These are phyloP conservation scores for Lentinula edodes DNA, from an alignment of 768 basidiomycete genomes.

Conservation along the genomic window DNA sequence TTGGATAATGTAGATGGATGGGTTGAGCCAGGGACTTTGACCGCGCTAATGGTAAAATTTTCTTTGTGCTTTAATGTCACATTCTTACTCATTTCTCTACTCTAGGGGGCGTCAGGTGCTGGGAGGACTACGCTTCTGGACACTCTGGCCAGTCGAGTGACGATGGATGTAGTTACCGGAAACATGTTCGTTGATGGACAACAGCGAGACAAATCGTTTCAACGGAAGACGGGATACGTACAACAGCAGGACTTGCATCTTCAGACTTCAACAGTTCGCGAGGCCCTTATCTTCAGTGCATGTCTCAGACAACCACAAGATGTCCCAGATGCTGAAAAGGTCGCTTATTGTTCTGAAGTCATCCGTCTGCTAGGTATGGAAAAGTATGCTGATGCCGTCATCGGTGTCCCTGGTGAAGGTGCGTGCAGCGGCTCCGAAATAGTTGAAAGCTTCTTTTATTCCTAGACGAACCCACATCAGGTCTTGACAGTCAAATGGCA, in stretches of 20 bases:
- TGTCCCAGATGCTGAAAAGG: constrained; percentile 34
- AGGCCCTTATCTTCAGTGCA: constrained; percentile 40
- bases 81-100: background rate
- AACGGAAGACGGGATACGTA: constrained; percentile 40
- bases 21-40: constrained; percentile 44
- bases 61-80: background rate
- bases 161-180: constrained; percentile 41
- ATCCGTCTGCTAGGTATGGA: constrained; percentile 43
- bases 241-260: constrained; percentile 46
- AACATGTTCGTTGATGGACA: constrained; percentile 36
- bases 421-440: background rate
- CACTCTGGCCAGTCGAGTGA: constrained; percentile 42
- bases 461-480: constrained; percentile 58
- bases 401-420: constrained; percentile 16
- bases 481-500: constrained; percentile 47
- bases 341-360: constrained; percentile 41
- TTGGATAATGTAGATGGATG: constrained; percentile 44
- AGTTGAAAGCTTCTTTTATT: constrained; percentile 38
- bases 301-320: constrained; percentile 37
- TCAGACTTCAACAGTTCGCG: constrained; percentile 44
- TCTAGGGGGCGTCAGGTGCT: constrained; percentile 12
- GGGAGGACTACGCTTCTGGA: constrained; percentile 36
- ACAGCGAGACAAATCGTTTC: constrained; percentile 27
- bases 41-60: constrained; percentile 42
- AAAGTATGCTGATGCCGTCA: constrained; percentile 26